phyloP scores from a whole-genome alignment of 768 basidiomycete genomes.

The Suillus lakei region DNA sequence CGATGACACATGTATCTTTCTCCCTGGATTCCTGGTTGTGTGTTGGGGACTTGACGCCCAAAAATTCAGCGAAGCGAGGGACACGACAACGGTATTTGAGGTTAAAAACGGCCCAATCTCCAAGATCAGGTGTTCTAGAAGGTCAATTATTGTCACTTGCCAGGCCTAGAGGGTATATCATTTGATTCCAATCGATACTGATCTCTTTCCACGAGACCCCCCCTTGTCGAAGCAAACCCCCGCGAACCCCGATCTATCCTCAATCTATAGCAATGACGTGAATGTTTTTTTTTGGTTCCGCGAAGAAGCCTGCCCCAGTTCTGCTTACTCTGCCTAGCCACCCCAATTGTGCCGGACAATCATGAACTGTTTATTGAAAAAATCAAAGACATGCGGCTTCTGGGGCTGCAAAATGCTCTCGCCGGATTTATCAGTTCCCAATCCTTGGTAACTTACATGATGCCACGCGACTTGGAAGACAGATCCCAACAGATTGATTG shows the following conservation, averaged over 20 bases:
- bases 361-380: conserved; percentile 20
- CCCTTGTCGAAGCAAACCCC: neutral
- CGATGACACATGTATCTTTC: neutral
- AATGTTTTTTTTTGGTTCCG: conserved; percentile 3
- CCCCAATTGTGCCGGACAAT: conserved; percentile 19
- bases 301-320: neutral
- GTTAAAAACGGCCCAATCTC: neutral
- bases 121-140: conserved; percentile 1
- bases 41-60: neutral
- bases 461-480: conserved; percentile 22
- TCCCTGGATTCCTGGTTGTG: neutral
- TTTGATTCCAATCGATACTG: neutral
- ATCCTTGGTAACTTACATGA: conserved; percentile 29
- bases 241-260: conserved; percentile 4
- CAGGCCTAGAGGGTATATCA: conserved; percentile 1
- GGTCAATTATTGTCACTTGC: neutral
- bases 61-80: neutral
- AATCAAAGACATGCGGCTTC: conserved; percentile 28
- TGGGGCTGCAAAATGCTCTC: conserved; percentile 21
- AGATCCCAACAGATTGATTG: conserved; percentile 19
- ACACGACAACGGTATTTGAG: neutral
- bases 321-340: conserved; percentile 23
- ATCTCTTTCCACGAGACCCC: neutral
- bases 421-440: conserved; percentile 29
- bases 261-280: neutral